These are phyloP conservation scores for Uromyces viciae-fabae DNA, from an alignment of 1,284 basidiomycete species.

Conservation along the genomic window DNA sequence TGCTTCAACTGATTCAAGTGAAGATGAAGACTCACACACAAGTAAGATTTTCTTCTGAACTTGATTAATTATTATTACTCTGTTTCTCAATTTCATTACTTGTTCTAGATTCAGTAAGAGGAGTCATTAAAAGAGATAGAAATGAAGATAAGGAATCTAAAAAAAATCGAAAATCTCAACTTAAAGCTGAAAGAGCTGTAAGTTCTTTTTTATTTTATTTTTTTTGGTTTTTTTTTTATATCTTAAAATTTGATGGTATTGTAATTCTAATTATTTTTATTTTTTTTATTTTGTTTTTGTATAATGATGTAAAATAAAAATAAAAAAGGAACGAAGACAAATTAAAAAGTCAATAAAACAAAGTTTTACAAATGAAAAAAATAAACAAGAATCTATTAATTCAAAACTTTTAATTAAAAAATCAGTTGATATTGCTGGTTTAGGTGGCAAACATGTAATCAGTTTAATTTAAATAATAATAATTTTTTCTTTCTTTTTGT, in stretches of 20 bases:
- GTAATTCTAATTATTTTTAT: too few species aligned
- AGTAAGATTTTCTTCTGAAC: too few species aligned
- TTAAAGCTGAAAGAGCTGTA: slow-evolving; percentile 73
- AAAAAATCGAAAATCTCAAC: slow-evolving; percentile 77
- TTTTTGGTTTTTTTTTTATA: not conserved
- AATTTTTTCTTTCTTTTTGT: not conserved
- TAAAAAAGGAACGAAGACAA: not conserved
- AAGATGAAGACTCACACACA: not conserved
- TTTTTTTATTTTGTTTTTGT: too few species aligned
- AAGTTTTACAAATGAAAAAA: not conserved
- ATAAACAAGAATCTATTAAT: not conserved
- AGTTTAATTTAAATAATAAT: not conserved
- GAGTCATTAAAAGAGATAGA: slow-evolving; percentile 65
- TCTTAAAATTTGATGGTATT: too few species aligned
- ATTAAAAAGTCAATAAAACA: not conserved
- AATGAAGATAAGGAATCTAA: slow-evolving; percentile 81
- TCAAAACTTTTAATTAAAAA: not conserved
- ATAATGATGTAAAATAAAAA: too few species aligned
- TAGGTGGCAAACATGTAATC: slow-evolving; percentile 1
- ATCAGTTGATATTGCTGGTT: not conserved
- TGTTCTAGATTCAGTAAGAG: slow-evolving; percentile 44
- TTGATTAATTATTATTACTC: too few species aligned
- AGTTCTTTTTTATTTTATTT: slow-evolving; percentile 44
- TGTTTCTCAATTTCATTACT: not conserved
- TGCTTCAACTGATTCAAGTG: not conserved